These are phyloP conservation scores for Trichoderma asperellum DNA, from an alignment of 2,329 filamentous ascomycete genomes.

Conservation along the genomic window DNA sequence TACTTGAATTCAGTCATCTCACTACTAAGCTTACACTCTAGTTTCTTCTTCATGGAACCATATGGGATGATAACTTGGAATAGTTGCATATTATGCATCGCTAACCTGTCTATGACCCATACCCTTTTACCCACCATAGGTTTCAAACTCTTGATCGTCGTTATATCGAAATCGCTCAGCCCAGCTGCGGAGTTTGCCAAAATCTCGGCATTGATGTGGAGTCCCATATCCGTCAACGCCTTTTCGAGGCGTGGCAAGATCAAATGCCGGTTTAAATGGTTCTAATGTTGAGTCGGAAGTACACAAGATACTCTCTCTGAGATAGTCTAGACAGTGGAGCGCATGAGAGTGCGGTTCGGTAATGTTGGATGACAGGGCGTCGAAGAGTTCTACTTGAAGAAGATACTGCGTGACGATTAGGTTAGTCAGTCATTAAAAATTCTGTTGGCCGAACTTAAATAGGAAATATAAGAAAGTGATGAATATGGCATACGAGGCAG, in stretches of 20 bases:
- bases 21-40: not conserved
- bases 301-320: conserved; percentile 22
- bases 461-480: not conserved
- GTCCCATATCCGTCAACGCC: conserved; percentile 21
- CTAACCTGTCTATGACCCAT: not conserved
- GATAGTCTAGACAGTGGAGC: conserved; percentile 19
- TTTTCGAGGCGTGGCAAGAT: not conserved
- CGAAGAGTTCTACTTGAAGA: conserved; percentile 16
- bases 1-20: not conserved
- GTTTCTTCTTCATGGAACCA: not conserved
- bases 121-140: not conserved
- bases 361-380: conserved; percentile 12
- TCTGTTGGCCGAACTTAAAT: too few species aligned
- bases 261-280: conserved; percentile 14
- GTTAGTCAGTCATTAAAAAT: not conserved
- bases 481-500: conserved; percentile 2
- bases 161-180: conserved; percentile 21
- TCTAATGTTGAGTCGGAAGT: conserved; percentile 11
- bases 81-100: not conserved
- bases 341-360: conserved; percentile 18
- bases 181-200: conserved; percentile 10
- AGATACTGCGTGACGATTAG: not conserved
- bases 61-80: too few species aligned
- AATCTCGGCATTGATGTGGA: conserved; percentile 19
- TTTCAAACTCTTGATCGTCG: conserved; percentile 16